phyloP scores from a whole-genome alignment of 169 alveolate species.

The Plasmodium cynomolgi region DNA sequence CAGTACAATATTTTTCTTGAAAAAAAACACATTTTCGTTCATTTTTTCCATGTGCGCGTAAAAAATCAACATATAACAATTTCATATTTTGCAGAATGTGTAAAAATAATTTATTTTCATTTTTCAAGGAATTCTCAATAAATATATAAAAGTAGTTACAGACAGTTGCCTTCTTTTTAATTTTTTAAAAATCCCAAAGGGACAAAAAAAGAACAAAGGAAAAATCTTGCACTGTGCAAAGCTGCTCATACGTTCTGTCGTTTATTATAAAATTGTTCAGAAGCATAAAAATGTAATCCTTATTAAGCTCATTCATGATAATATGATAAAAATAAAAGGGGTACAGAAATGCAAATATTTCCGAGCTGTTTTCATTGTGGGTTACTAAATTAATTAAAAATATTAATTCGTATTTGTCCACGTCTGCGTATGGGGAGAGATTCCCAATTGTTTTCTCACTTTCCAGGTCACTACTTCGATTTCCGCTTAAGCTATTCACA shows the following conservation, averaged over 20 bases:
- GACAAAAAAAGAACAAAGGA: conserved; percentile 53
- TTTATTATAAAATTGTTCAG: conserved; percentile 63
- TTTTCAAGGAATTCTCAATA: conserved; percentile 69
- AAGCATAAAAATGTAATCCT: conserved; percentile 63
- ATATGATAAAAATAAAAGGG: conserved; percentile 49
- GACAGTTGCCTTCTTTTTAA: conserved; percentile 25
- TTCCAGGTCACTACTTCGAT: neutral
- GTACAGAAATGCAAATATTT: conserved; percentile 35
- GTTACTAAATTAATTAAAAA: conserved; percentile 75
- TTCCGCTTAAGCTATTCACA: neutral
- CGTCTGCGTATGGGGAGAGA: neutral
- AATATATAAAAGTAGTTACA: conserved; percentile 69
- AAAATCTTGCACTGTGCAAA: conserved; percentile 6
- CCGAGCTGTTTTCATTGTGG: conserved; percentile 39
- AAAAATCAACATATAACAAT: conserved; percentile 36
- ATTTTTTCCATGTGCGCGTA: conserved; percentile 4
- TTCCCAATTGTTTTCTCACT: neutral
- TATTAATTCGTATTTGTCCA: conserved; percentile 64
- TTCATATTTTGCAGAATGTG: conserved; percentile 29
- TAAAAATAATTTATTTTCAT: conserved; percentile 51
- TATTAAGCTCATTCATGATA: neutral
- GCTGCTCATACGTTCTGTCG: conserved; percentile 28
- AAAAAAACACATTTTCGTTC: conserved; percentile 20
- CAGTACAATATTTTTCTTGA: neutral
- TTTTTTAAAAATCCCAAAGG: conserved; percentile 32